phyloP scores from a whole-genome alignment of 352 stramenopile genomes.

The Pythium chondricola region DNA sequence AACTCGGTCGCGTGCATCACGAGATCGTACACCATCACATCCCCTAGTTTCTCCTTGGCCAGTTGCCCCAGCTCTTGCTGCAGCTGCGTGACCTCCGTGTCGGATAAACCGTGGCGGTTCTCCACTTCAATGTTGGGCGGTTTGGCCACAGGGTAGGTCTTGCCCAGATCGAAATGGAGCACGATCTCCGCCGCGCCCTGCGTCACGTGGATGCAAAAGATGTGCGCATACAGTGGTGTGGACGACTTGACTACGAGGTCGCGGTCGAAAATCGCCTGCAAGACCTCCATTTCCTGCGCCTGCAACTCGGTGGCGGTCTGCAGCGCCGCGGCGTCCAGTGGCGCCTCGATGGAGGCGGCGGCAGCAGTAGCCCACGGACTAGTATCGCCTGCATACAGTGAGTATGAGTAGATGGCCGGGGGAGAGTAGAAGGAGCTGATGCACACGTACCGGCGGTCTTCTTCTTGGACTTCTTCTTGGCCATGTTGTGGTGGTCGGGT shows the following conservation, averaged over 20 bases:
- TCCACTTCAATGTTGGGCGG: constrained; percentile 68
- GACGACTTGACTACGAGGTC: constrained; percentile 64
- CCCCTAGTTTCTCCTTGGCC: constrained; percentile 58
- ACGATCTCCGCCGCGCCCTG: constrained; percentile 49
- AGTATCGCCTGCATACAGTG: constrained; percentile 2
- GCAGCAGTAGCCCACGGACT: neutral
- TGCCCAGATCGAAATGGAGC: constrained; percentile 68
- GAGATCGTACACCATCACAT: constrained; percentile 79
- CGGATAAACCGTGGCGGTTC: constrained; percentile 57
- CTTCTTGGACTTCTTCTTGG: constrained; percentile 77
- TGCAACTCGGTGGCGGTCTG: constrained; percentile 58
- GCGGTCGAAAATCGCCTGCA: constrained; percentile 76
- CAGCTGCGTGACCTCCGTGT: constrained; percentile 57
- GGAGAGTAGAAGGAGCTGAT: constrained; percentile 1
- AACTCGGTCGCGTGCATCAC: constrained; percentile 79
- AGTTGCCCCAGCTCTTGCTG: constrained; percentile 45
- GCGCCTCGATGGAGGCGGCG: neutral
- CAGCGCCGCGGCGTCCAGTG: constrained; percentile 37
- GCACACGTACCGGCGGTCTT: constrained; percentile 9
- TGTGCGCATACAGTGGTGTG: constrained; percentile 75
- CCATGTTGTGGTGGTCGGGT: constrained; percentile 28
- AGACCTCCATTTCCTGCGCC: constrained; percentile 71
- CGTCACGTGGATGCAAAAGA: constrained; percentile 73
- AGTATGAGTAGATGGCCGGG: no score
- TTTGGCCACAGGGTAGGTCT: constrained; percentile 58